Evolutionary conservation across 169 alveolate genomes (phyloP).

Genomic region (Cyclospora cayetanensis): DNA sequence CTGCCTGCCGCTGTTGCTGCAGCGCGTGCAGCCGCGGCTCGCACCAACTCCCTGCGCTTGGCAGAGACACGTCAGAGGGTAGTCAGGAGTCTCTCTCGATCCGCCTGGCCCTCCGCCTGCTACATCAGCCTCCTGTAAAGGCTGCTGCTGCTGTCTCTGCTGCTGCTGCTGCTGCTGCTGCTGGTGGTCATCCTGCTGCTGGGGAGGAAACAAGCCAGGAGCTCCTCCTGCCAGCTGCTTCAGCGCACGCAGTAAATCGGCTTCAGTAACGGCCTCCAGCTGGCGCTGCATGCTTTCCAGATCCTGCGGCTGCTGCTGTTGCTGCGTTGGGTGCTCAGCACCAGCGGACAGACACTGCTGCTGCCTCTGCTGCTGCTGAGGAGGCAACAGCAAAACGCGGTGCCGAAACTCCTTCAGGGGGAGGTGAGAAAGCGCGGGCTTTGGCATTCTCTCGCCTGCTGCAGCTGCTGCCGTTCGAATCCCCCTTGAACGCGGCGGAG

Average conservation of each 20-base stretch:
- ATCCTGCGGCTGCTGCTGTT: constrained; percentile 37
- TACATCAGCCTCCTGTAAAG: neutral
- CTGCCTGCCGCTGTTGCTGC: constrained; percentile 51
- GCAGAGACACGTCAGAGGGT: constrained; percentile 33
- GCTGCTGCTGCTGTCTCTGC: constrained; percentile 48
- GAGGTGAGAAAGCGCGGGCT: constrained; percentile 28
- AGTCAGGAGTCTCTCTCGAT: constrained; percentile 6
- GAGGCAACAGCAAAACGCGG: constrained; percentile 20
- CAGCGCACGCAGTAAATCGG: constrained; percentile 43
- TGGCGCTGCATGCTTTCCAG: constrained; percentile 45
- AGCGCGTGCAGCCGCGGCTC: constrained; percentile 16
- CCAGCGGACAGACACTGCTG: constrained; percentile 20
- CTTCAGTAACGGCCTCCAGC: constrained; percentile 22
- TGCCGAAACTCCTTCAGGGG: constrained; percentile 28
- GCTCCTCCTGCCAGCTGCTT: constrained; percentile 38
- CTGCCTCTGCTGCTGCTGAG: constrained; percentile 47
- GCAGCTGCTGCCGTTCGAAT: constrained; percentile 18
- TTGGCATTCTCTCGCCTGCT: constrained; percentile 5
- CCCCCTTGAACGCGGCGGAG: too few species aligned
- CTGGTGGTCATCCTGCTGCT: too few species aligned
- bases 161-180: constrained; percentile 29
- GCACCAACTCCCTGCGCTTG: constrained; percentile 32
- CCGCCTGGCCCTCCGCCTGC: constrained; percentile 2
- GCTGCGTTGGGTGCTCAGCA: constrained; percentile 2
- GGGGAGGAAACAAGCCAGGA: constrained; percentile 8